phyloP scores from a whole-genome alignment of 257 asterid species.

The Pogostemon cablin region DNA sequence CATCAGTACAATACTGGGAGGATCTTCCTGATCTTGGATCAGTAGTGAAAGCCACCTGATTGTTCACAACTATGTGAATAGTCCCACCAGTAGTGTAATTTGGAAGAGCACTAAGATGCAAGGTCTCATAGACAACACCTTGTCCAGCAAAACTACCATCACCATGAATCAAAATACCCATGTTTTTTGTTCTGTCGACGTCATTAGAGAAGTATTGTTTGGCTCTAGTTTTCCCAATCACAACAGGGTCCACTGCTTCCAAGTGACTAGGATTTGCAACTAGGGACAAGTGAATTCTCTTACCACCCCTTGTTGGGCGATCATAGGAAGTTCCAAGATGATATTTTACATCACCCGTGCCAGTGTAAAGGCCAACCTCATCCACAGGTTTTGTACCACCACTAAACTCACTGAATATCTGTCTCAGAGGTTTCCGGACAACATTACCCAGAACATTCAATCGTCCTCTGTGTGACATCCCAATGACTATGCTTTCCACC shows the following conservation, averaged over 20 bases:
- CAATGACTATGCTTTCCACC: conserved; percentile 93
- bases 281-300: conserved; percentile 86
- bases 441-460: conserved; percentile 89
- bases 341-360: conserved; percentile 98
- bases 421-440: conserved; percentile 88
- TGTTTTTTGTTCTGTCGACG: conserved; percentile 66
- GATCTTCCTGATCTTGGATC: conserved; percentile 95
- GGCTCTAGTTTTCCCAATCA: conserved; percentile 92
- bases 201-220: conserved; percentile 90
- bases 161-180: conserved; percentile 91
- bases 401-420: conserved; percentile 88
- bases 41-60: conserved; percentile 97
- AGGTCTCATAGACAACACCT: conserved; percentile 96
- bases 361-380: conserved; percentile 87
- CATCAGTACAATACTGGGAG: conserved; percentile 97
- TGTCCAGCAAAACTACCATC: conserved; percentile 99
- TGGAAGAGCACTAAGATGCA: conserved; percentile 99
- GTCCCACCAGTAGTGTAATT: conserved; percentile 96
- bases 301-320: conserved; percentile 97
- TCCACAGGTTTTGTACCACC: conserved; percentile 89
- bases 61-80: conserved; percentile 94
- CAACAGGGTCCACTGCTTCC: conserved; percentile 97
- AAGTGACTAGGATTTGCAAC: conserved; percentile 97
- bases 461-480: conserved; percentile 98
- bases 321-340: conserved; percentile 97